Base-by-base conservation (phyloP, 1,284 basidiomycete species). In the Cystobasidium slooffiae region DNA sequence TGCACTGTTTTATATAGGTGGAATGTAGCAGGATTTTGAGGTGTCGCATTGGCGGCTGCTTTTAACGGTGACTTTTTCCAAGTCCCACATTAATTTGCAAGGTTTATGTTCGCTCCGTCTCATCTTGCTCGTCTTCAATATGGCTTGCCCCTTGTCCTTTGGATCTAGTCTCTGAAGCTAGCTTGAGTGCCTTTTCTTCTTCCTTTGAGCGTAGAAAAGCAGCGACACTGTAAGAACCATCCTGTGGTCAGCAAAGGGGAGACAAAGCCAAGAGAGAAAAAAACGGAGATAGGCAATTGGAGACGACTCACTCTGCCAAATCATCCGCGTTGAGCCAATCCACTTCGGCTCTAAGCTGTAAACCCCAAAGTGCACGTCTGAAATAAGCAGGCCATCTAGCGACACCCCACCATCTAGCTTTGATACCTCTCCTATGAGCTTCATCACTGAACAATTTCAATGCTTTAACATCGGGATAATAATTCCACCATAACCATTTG, bases 351-450 rank as follows among this genome's bases (percentile, higher is more conserved):
- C 70, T 56, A 58, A 78, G 75, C 22, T 79, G 68, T 1, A 78
- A 46, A 1, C 74, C 68, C 81, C 81, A 82, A 39, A 80, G 66
- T 2, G 75, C 67, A 59, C 78, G 72, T 66, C 80, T 77, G 14
- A 79, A 66, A 59, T 75, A 80, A 8, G 49, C 67, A 0, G 80
- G 80, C 66, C 78, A 76, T 10, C 78, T 53, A 2, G 78, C 75
- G 5, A 79, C 77, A 9, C 81, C 82, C 82, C 82, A 82, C 79
- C 81, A 82, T 62, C 82, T 73, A 51, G 75, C 76, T 64, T 80
- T 75, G 37, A 82, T 82, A 10, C 81, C 81, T 69, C 74, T 78
- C 20, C 59, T 59, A 16, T 75, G 75, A 22, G 80, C 79, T 8
- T 78, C 69, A 6, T 61, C 53, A 49, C 74, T 70, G 8, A 75